Evolutionary conservation across 2,329 filamentous ascomycete genomes (phyloP).

Genomic region (Phaeophleospora eucalypticola): DNA sequence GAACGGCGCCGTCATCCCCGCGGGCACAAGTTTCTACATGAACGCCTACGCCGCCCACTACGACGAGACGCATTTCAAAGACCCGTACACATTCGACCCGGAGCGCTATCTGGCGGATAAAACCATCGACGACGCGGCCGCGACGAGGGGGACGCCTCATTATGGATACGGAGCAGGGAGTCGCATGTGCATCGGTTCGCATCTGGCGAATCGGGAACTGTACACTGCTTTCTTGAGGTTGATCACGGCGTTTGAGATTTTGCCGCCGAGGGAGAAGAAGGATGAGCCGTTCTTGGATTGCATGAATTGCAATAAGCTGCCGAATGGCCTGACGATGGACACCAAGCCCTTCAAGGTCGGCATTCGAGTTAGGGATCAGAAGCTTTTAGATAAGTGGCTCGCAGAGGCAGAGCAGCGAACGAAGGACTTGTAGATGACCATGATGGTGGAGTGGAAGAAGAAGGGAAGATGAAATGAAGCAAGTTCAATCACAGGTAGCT

Average conservation of each 20-base stretch:
- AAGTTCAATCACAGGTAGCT: background rate
- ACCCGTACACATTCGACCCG: slow-evolving; percentile 60
- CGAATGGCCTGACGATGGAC: slow-evolving; percentile 48
- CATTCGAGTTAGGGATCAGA: slow-evolving; percentile 41
- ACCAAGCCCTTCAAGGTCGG: slow-evolving; percentile 50
- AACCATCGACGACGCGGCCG: slow-evolving; percentile 37
- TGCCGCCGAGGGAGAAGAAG: slow-evolving; percentile 36
- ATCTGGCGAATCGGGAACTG: slow-evolving; percentile 39
- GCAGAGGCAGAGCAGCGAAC: slow-evolving; percentile 45
- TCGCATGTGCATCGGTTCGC: slow-evolving; percentile 40
- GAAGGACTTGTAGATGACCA: slow-evolving; percentile 18
- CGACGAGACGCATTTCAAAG: slow-evolving; percentile 63
- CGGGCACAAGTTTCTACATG: slow-evolving; percentile 78
- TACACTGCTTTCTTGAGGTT: slow-evolving; percentile 48
- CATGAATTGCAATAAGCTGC: slow-evolving; percentile 44
- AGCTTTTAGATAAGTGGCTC: slow-evolving; percentile 44
- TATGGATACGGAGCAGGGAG: slow-evolving; percentile 46
- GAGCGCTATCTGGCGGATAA: slow-evolving; percentile 63
- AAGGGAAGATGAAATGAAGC: background rate
- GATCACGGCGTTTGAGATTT: slow-evolving; percentile 46
- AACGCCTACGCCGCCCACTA: slow-evolving; percentile 72
- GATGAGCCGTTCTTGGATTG: slow-evolving; percentile 44
- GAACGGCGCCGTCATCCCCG: slow-evolving; percentile 63
- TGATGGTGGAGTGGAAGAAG: background rate
- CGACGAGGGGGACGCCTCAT: slow-evolving; percentile 43